Conservation (phyloP, 2,329 filamentous ascomycete species). For the Nemania sp. region DNA sequence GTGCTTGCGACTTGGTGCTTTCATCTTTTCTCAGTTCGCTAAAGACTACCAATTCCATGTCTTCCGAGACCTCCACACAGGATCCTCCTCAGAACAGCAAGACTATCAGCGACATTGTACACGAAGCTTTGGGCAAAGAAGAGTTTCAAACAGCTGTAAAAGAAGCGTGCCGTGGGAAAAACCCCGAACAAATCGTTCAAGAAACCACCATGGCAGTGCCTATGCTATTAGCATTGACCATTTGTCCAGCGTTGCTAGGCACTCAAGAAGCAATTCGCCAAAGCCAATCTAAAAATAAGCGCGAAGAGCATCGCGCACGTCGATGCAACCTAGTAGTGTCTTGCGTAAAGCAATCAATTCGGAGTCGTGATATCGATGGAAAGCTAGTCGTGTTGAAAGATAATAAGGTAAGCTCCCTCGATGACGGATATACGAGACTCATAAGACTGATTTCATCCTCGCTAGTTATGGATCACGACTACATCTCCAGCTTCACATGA, state of each 20-base stretch:
- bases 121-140: conserved; percentile 17
- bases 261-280: conserved; percentile 63
- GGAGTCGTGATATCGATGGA: conserved; percentile 59
- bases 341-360: conserved; percentile 58
- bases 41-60: conserved; percentile 12
- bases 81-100: conserved; percentile 2
- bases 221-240: conserved; percentile 56
- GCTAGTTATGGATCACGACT: conserved; percentile 61
- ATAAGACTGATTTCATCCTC: background rate
- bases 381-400: conserved; percentile 59
- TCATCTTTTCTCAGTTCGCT: background rate
- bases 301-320: conserved; percentile 62
- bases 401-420: conserved; percentile 52
- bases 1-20: background rate
- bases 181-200: conserved; percentile 42
- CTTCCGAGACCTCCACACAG: conserved; percentile 9
- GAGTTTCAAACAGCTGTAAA: conserved; percentile 28
- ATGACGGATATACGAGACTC: background rate
- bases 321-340: conserved; percentile 61
- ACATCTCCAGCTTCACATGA: conserved; percentile 45
- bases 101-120: conserved; percentile 25
- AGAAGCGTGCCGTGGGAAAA: conserved; percentile 41
- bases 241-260: conserved; percentile 59
- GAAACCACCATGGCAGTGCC: conserved; percentile 55
- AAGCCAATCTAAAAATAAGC: conserved; percentile 61